These are phyloP conservation scores for Nigrospora osmanthi DNA, from an alignment of 2,329 filamentous ascomycete genomes.

Conservation along the genomic window DNA sequence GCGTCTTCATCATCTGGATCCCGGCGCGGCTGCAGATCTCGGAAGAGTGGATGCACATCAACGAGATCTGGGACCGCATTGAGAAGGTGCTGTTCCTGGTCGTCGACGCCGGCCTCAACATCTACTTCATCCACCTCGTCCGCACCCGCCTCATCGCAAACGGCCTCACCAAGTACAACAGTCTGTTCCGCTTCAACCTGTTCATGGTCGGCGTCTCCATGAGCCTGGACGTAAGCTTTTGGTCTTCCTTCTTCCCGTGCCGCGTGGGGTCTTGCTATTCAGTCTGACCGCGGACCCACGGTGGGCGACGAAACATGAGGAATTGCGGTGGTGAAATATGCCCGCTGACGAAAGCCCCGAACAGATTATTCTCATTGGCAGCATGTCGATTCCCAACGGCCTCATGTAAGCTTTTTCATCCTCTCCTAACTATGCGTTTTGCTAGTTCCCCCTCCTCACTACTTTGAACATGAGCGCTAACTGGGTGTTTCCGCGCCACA, in stretches of 20 bases:
- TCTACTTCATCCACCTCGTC: conserved; percentile 37
- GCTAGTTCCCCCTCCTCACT: no score
- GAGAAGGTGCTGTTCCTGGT: conserved; percentile 38
- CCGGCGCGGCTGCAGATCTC: conserved; percentile 35
- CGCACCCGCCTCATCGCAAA: conserved; percentile 34
- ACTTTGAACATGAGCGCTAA: not conserved
- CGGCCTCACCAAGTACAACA: conserved; percentile 36
- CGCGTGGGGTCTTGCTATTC: no score
- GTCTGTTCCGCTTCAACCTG: conserved; percentile 35
- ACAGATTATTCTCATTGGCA: conserved; percentile 26
- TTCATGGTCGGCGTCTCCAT: conserved; percentile 36
- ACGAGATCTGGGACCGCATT: conserved; percentile 39
- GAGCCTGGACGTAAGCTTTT: conserved; percentile 27
- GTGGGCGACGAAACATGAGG: no score
- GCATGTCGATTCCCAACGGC: conserved; percentile 36
- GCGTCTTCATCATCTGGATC: conserved; percentile 42
- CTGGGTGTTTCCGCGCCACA: not conserved
- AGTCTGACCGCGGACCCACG: no score
- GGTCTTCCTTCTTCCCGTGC: not conserved
- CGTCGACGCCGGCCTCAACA: conserved; percentile 35
- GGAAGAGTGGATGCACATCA: conserved; percentile 28
- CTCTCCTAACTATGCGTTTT: no score
- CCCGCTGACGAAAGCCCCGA: not conserved
- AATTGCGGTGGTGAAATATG: no score
- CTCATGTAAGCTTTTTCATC: conserved; percentile 23